These are phyloP conservation scores for Lichtheimia ornata DNA, from an alignment of 371 early-diverging fungal species.

Conservation along the genomic window DNA sequence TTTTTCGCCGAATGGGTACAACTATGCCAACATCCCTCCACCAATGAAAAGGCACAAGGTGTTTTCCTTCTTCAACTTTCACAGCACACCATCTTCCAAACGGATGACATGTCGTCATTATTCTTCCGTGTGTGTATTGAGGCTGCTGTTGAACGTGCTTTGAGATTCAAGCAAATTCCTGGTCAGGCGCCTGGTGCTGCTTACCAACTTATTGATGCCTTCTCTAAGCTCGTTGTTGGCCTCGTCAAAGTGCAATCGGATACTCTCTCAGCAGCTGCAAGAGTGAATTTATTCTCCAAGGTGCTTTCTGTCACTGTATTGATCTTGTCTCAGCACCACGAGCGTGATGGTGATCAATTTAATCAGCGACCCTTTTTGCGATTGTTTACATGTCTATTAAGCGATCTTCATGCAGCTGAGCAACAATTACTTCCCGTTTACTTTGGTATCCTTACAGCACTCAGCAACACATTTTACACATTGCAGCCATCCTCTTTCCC, in stretches of 20 bases:
- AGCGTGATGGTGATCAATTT: slow-evolving; percentile 76
- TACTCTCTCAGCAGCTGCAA: slow-evolving; percentile 10
- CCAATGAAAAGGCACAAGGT: slow-evolving; percentile 73
- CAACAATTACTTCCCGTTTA: slow-evolving; percentile 70
- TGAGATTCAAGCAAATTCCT: slow-evolving; percentile 58
- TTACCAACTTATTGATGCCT: slow-evolving; percentile 83
- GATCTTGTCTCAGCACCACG: slow-evolving; percentile 82
- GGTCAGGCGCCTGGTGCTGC: slow-evolving; percentile 51
- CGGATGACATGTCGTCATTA: slow-evolving; percentile 74
- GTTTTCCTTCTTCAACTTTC: slow-evolving; percentile 73
- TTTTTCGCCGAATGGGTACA: slow-evolving; percentile 90
- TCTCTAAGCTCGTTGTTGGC: slow-evolving; percentile 77
- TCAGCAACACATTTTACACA: slow-evolving; percentile 83
- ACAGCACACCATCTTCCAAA: slow-evolving; percentile 76
- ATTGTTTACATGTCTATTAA: slow-evolving; percentile 81
- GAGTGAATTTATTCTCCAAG: slow-evolving; percentile 62
- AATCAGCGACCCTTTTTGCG: slow-evolving; percentile 93
- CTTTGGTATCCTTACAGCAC: slow-evolving; percentile 70
- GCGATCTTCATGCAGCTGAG: slow-evolving; percentile 78
- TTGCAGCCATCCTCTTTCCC: slow-evolving; percentile 88
- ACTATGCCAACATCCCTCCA: slow-evolving; percentile 80
- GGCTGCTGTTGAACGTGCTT: slow-evolving; percentile 73
- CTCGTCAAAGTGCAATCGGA: slow-evolving; percentile 37
- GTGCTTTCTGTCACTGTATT: slow-evolving; percentile 84
- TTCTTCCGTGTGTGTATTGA: slow-evolving; percentile 92